phyloP scores from a whole-genome alignment of 441 rosid genomes.

The Francoa sonchifolia region DNA sequence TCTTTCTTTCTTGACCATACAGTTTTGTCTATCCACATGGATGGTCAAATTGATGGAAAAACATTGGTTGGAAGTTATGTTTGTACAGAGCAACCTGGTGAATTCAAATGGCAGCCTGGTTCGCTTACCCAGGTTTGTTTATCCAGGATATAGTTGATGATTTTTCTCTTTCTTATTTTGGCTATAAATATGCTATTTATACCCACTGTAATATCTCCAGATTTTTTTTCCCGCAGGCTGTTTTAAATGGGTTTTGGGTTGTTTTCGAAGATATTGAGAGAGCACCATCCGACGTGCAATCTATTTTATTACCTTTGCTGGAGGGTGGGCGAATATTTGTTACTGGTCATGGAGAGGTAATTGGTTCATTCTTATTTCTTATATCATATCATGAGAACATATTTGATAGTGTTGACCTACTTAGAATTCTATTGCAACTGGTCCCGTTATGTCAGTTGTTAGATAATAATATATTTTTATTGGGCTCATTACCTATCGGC shows the following conservation, averaged over 20 bases:
- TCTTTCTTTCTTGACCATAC: slow-evolving; percentile 4
- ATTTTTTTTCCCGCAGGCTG: slow-evolving; percentile 43
- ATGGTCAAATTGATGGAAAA: slow-evolving; percentile 97
- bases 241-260: slow-evolving; percentile 77
- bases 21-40: slow-evolving; percentile 90
- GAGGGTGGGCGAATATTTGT: slow-evolving; percentile 61
- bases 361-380: not conserved
- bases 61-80: slow-evolving; percentile 86
- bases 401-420: no score
- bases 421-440: no score
- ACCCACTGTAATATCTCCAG: not conserved
- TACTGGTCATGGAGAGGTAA: slow-evolving; percentile 83
- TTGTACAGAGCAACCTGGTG: slow-evolving; percentile 93
- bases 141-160: not conserved
- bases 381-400: no score
- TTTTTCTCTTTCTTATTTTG: slow-evolving; percentile 10
- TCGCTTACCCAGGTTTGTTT: slow-evolving; percentile 78
- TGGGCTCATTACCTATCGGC: no score
- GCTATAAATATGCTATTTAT: not conserved
- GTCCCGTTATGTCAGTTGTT: no score
- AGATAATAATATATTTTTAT: no score
- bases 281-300: slow-evolving; percentile 83
- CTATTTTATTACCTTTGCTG: slow-evolving; percentile 71
- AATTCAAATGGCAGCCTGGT: slow-evolving; percentile 98
- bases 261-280: slow-evolving; percentile 94